phyloP scores from a whole-genome alignment of 768 basidiomycete species.

The Lactarius pseudohatsudake region DNA sequence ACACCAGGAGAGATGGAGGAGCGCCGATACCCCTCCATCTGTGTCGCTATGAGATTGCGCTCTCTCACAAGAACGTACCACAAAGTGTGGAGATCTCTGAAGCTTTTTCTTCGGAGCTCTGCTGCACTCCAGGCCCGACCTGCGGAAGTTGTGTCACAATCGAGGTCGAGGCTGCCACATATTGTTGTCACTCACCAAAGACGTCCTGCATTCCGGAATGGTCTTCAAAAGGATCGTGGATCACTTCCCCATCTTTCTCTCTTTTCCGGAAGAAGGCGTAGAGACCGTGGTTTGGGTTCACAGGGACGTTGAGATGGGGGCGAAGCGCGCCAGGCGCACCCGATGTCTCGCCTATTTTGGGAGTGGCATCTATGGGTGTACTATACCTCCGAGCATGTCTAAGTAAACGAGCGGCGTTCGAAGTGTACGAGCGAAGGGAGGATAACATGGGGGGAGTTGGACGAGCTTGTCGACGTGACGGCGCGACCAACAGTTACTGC shows the following conservation, averaged over 20 bases:
- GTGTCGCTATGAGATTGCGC: constrained; percentile 86
- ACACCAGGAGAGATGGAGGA: constrained; percentile 39
- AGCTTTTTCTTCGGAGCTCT: constrained; percentile 88
- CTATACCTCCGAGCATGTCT: constrained; percentile 17
- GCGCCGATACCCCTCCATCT: constrained; percentile 74
- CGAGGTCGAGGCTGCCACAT: constrained; percentile 14
- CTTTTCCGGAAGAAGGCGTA: constrained; percentile 73
- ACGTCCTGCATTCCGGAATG: constrained; percentile 35
- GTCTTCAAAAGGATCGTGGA: constrained; percentile 50
- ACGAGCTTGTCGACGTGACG: neutral
- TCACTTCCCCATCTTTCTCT: constrained; percentile 48
- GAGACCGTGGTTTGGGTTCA: constrained; percentile 68
- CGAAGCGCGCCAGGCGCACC: constrained; percentile 37
- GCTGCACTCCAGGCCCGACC: constrained; percentile 85
- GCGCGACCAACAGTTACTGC: neutral
- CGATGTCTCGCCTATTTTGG: constrained; percentile 1
- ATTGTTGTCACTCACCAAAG: constrained; percentile 42
- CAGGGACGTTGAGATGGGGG: constrained; percentile 44
- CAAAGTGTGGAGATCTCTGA: constrained; percentile 88
- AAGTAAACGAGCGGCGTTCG: constrained; percentile 4
- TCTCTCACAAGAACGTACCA: constrained; percentile 93
- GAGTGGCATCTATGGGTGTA: constrained; percentile 16
- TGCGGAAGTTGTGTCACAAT: constrained; percentile 35
- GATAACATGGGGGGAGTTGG: constrained; percentile 19
- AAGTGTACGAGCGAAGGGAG: constrained; percentile 16